Base-by-base conservation (phyloP, 2,329 filamentous ascomycete genomes). In the Cercospora janseana region DNA sequence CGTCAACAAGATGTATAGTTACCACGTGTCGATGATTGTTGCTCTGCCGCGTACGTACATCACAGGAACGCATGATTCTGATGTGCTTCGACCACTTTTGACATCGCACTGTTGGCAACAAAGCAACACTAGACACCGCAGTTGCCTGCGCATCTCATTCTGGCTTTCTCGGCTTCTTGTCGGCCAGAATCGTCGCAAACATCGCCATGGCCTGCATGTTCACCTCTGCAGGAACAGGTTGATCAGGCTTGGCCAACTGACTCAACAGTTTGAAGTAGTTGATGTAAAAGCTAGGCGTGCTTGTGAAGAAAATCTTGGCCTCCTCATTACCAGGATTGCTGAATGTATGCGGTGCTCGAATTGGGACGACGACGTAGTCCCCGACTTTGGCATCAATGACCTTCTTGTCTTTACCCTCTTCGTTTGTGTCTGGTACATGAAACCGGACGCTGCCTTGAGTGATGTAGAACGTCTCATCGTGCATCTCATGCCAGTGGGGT, bases 381-480 rank as follows among this genome's bases (percentile, higher is more conserved):
- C 78, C 78, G 1, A 65, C 69, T 38, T 72, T 69, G 3, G 76
- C 76, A 51, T 80, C 76, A 45, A 77, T 62, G 54, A 69, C 61
- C 18, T 67, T 63, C 20, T 67, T 65, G 49, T 70, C 69, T 23
- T 57, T 53, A 46, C 64, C 63, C 15, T 62, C 59, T 13, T 57
- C 54, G 4, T 51, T 20, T 4, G 60, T 53, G 49, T 64, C 61
- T 0, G 74, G 72, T 9, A 71, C 70, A 57, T 78, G 75, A 64
- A 80, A 80, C 31, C 76, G 73, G 15, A 80, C 68, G 2, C 65
- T 72, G 4, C 78, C 78, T 46, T 73, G 65, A 1, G 73, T 78
- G n/a, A 79, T 70, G 34, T 79, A 72, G 66, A 81, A 81, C 6
- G 75, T 79, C 66, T 78, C 73, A 56, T 82, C 78, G 65, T 82